Evolutionary conservation across 306 rosid species (phyloP), one percentile per base, ranked within the genome.

Genomic region (Lagenaria siceraria): DNA sequence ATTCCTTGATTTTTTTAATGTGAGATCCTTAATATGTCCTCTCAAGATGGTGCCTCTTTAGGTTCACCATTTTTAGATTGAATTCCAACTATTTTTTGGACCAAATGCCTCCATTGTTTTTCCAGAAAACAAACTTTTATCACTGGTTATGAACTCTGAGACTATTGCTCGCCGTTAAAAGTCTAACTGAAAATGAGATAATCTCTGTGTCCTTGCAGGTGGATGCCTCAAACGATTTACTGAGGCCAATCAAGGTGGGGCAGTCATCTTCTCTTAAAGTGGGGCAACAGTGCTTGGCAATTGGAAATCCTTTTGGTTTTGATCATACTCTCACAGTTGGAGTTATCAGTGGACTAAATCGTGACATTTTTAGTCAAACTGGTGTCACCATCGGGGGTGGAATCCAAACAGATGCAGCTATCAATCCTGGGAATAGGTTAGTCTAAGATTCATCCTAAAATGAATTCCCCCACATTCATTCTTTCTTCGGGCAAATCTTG

Each of bases 371-470:
- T 59, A 90, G 99, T 86, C 91, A 89, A 85, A 80, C 93, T 4
- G 99, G 99, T 53, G 99, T 92, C 80, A 92, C 97, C 81, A 95
- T 95, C 76, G 93, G 96, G 19, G 96, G 99, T 48, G 99, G 99
- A 79, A 89, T 95, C 81, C 97, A 95, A 83, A 95, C 99, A 21
- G 99, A 95, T 82, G 99, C 97, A 7, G 93, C 97, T 75, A 92
- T 95, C 75, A 95, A 95, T 86, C 99, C 99, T 3, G 97, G 99
- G 72, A 95, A 95, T 88, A 92, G 97, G 99, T 92, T 51, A 74
- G 73, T 31, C 10, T 31, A 24, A 25, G 19, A 62, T 71, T 78
- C 74, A 81, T 75, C 40, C 64, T 29, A 46, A 68, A 69, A 69
- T 42, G 31, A 12, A 69, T 40, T 19, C 19, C 8, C 1, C 42